These are phyloP conservation scores for Plantago coronopus DNA, from an alignment of 305 asterid species.

Conservation along the genomic window DNA sequence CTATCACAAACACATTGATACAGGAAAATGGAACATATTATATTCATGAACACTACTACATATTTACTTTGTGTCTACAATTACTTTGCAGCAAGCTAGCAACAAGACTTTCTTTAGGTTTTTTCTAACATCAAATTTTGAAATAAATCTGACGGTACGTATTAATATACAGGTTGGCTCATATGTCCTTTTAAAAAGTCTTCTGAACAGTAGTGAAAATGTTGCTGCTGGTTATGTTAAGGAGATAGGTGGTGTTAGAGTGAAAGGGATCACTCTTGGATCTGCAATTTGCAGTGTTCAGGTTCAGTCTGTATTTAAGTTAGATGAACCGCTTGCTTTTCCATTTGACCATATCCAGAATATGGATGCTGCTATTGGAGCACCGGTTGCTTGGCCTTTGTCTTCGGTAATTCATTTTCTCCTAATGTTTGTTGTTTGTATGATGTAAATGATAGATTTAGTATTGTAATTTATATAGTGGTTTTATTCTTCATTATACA, in stretches of 20 bases:
- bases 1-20: too few species aligned
- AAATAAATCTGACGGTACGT: too few species aligned
- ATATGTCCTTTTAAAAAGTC: not conserved
- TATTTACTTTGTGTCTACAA: too few species aligned
- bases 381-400: constrained; percentile 4
- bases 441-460: too few species aligned
- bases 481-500: too few species aligned
- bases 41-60: too few species aligned
- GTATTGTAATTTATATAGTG: too few species aligned
- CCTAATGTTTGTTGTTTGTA: not conserved
- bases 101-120: too few species aligned
- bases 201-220: not conserved
- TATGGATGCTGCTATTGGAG: constrained; percentile 7
- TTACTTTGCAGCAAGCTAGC: too few species aligned
- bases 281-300: not conserved
- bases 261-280: not conserved
- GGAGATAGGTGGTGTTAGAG: not conserved
- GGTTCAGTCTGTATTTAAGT: not conserved
- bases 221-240: not conserved
- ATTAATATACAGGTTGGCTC: not conserved
- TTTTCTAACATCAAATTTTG: too few species aligned
- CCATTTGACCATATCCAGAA: not conserved
- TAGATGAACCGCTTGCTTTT: not conserved
- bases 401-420: not conserved
- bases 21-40: too few species aligned